A percentile compares a stretch with the other conserved stretches of the same genome.
These are phyloP conservation scores for Trypanosoma avium DNA, from an alignment of 208 protist genomes.

Conservation along the genomic window DNA sequence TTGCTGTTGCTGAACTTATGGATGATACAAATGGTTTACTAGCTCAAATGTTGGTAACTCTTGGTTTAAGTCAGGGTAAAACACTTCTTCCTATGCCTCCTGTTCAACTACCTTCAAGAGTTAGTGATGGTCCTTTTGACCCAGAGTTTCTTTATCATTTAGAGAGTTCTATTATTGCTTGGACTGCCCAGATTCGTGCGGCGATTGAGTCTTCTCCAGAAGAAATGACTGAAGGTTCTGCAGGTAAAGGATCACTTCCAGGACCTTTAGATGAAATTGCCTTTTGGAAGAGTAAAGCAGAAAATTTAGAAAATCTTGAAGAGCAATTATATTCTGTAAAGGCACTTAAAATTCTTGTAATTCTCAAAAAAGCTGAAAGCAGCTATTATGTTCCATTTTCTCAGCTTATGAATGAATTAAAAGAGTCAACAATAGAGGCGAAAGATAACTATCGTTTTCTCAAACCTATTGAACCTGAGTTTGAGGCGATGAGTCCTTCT, in stretches of 20 bases:
- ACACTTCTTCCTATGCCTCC: constrained; percentile 93
- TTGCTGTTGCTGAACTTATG: constrained; percentile 92
- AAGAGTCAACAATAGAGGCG: constrained; percentile 83
- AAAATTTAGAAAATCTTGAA: constrained; percentile 91
- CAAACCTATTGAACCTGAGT: constrained; percentile 83
- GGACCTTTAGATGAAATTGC: constrained; percentile 93
- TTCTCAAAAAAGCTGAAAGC: constrained; percentile 89
- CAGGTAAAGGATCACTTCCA: constrained; percentile 70
- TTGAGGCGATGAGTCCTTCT: constrained; percentile 76
- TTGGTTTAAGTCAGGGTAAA: constrained; percentile 91
- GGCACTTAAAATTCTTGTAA: constrained; percentile 90
- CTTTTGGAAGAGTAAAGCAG: constrained; percentile 95
- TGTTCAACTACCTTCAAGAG: constrained; percentile 75
- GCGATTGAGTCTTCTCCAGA: constrained; percentile 88
- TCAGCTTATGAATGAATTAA: constrained; percentile 88
- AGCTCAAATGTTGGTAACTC: constrained; percentile 86
- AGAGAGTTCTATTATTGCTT: constrained; percentile 92
- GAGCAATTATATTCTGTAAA: constrained; percentile 93
- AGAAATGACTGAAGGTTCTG: constrained; percentile 69
- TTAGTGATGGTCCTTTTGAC: constrained; percentile 78
- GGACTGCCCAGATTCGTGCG: constrained; percentile 91
- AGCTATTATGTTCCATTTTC: constrained; percentile 89
- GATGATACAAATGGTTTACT: constrained; percentile 88
- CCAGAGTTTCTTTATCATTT: constrained; percentile 92
- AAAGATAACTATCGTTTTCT: constrained; percentile 92